These are phyloP conservation scores for Alloteropsis semialata DNA, from an alignment of 176 grass and related monocot genomes.

Conservation along the genomic window DNA sequence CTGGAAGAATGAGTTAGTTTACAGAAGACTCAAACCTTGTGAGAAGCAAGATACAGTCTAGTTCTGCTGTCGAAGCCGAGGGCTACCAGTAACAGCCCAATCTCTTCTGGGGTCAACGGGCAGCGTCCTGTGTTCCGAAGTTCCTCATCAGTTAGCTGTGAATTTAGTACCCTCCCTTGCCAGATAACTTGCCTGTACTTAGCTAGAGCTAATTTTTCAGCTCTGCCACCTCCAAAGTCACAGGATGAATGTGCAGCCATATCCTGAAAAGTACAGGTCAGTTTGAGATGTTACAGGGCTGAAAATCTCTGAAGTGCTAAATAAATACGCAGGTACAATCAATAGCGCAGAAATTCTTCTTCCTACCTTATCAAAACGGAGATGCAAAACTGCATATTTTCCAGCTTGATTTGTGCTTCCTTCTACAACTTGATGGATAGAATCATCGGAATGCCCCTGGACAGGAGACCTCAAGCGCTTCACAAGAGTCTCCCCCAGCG, in stretches of 20 bases:
- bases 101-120: slow-evolving; percentile 88
- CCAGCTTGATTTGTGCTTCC: slow-evolving; percentile 34
- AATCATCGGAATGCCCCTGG: slow-evolving; percentile 22
- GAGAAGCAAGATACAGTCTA: slow-evolving; percentile 89
- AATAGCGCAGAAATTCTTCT: not conserved
- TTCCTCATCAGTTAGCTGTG: slow-evolving; percentile 69
- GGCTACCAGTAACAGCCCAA: slow-evolving; percentile 71
- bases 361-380: slow-evolving; percentile 89
- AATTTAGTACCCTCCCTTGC: slow-evolving; percentile 89
- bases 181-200: slow-evolving; percentile 96
- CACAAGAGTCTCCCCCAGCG: slow-evolving; percentile 61
- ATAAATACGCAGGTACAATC: not conserved
- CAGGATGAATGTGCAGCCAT: slow-evolving; percentile 97
- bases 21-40: slow-evolving; percentile 57
- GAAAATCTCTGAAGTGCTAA: not conserved
- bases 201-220: slow-evolving; percentile 81
- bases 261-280: slow-evolving; percentile 53
- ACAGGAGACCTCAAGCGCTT: slow-evolving; percentile 59
- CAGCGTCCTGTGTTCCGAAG: slow-evolving; percentile 71
- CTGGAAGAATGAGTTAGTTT: not conserved
- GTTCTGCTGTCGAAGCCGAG: slow-evolving; percentile 76
- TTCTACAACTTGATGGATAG: slow-evolving; percentile 34
- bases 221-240: slow-evolving; percentile 84
- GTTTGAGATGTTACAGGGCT: slow-evolving; percentile 13
- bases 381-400: slow-evolving; percentile 88